phyloP scores from a whole-genome alignment of 176 grass and related monocot species.

The Musa beccarii region DNA sequence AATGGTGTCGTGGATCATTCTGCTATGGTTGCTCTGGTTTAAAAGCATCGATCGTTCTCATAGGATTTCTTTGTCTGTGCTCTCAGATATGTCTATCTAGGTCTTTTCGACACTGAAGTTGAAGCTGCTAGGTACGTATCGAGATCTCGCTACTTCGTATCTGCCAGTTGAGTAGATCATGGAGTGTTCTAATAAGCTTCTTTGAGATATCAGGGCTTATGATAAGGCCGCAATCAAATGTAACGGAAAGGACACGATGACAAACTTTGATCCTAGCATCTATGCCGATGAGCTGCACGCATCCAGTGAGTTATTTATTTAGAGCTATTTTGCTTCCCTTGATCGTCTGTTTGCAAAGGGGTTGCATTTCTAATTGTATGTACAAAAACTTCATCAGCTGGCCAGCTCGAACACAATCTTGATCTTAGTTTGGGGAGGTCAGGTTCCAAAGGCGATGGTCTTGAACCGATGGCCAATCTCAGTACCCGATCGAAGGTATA shows the following conservation, averaged over 20 bases:
- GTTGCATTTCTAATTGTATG: not conserved
- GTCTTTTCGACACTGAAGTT: slow-evolving; percentile 15
- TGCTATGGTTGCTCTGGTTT: not conserved
- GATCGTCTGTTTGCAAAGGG: not conserved
- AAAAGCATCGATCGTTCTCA: not conserved
- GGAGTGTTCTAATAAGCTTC: not conserved
- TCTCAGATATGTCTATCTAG: slow-evolving; percentile 10
- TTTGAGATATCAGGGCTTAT: slow-evolving; percentile 9
- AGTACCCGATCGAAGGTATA: slow-evolving; percentile 4
- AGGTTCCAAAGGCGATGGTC: not conserved
- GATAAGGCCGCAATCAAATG: slow-evolving; percentile 18
- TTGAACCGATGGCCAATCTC: not conserved
- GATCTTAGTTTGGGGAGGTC: slow-evolving; percentile 13
- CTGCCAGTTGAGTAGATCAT: not conserved
- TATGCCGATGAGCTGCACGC: not conserved
- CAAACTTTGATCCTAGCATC: slow-evolving; percentile 14
- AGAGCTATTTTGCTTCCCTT: not conserved
- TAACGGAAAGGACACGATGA: slow-evolving; percentile 9
- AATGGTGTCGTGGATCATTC: not conserved
- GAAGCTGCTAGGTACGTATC: slow-evolving; percentile 7
- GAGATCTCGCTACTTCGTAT: not conserved
- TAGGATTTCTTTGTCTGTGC: not conserved
- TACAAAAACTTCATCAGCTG: not conserved
- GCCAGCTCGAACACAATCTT: slow-evolving; percentile 16
- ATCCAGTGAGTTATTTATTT: not conserved